Evolutionary conservation across 2,329 filamentous ascomycete genomes (phyloP).

Genomic region (Acarospora socialis): DNA sequence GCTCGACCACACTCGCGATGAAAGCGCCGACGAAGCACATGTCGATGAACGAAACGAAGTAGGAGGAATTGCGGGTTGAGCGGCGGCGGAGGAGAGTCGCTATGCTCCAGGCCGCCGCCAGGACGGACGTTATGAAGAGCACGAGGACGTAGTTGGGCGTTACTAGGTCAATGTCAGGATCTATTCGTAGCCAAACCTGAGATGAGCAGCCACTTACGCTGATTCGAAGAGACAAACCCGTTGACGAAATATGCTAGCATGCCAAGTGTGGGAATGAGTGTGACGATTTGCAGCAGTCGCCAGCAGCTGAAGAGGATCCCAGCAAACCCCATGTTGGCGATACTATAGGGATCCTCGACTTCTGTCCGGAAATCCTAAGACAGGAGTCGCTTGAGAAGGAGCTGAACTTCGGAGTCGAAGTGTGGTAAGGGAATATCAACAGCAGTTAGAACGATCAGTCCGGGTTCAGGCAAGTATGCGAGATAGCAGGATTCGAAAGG

Average conservation of each 20-base stretch:
- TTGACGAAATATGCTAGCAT: constrained; percentile 52
- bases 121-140: constrained; percentile 49
- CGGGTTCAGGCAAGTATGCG: too few relatives aligned
- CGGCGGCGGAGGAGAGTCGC: constrained; percentile 46
- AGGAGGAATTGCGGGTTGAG: constrained; percentile 42
- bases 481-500: too few relatives aligned
- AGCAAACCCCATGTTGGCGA: too few relatives aligned
- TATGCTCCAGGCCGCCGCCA: constrained; percentile 46
- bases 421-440: too few relatives aligned
- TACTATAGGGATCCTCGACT: too few relatives aligned
- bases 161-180: too few relatives aligned
- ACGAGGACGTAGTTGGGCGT: constrained; percentile 47
- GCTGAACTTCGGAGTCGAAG: too few relatives aligned
- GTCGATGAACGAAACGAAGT: constrained; percentile 48
- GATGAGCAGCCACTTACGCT: constrained; percentile 16
- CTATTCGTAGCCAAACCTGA: too few relatives aligned
- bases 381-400: too few relatives aligned
- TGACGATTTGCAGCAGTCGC: constrained; percentile 46
- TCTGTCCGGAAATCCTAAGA: too few relatives aligned
- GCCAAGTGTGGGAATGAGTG: constrained; percentile 47
- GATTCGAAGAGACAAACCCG: constrained; percentile 40
- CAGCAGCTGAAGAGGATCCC: constrained; percentile 48
- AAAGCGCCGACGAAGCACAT: constrained; percentile 49
- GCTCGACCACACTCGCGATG: constrained; percentile 44
- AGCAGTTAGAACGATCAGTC: too few relatives aligned